Conservation (phyloP, 257 asterid genomes). For the Forsythia suspensa region DNA sequence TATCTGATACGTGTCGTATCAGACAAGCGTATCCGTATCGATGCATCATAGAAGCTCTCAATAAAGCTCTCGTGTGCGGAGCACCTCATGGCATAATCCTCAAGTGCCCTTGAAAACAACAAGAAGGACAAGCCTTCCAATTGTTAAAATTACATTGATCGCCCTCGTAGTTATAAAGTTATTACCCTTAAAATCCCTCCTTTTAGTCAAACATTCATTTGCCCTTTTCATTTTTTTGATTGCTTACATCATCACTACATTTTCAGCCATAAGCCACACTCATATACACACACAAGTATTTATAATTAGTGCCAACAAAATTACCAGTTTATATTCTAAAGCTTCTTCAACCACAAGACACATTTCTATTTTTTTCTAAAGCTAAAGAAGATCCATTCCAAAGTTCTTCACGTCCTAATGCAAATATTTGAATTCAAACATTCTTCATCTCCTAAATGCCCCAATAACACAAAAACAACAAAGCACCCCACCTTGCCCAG, state of each 20-base stretch:
- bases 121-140: too few species aligned
- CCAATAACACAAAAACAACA: too few species aligned
- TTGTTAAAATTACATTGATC: too few species aligned
- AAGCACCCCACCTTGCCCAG: too few species aligned
- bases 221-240: background rate
- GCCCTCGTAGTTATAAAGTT: too few species aligned
- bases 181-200: background rate
- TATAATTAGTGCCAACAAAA: background rate
- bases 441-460: too few species aligned
- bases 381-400: background rate
- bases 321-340: background rate
- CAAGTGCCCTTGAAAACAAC: background rate
- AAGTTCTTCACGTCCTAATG: background rate
- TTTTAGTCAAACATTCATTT: background rate
- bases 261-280: background rate
- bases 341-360: background rate
- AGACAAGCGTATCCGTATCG: too few species aligned
- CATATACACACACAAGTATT: background rate
- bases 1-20: too few species aligned
- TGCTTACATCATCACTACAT: background rate
- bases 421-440: background rate
- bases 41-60: too few species aligned
- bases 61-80: too few species aligned
- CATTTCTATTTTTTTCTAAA: background rate
- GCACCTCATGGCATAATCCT: too few species aligned